Evolutionary conservation across 2,329 filamentous ascomycete genomes (phyloP).

Genomic region (Fusarium buharicum): DNA sequence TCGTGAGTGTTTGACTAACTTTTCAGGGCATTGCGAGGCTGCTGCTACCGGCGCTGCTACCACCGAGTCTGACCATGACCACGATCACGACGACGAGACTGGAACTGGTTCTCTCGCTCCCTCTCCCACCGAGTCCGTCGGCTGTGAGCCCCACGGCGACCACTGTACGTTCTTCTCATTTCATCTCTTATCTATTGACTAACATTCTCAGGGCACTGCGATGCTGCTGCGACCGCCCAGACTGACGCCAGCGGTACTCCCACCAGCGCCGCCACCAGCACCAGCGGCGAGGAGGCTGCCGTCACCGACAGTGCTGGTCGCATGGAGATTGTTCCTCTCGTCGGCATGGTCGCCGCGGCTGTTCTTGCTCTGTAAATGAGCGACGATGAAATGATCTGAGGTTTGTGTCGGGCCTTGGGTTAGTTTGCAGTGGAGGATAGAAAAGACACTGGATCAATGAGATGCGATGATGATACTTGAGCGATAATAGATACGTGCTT

Average conservation of each 20-base stretch:
- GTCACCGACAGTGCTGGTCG: constrained; percentile 32
- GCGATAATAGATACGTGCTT: constrained; percentile 8
- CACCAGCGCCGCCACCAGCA: not conserved
- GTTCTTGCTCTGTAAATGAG: constrained; percentile 35
- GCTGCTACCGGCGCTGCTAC: constrained; percentile 32
- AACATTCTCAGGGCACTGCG: constrained; percentile 37
- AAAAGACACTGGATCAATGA: constrained; percentile 21
- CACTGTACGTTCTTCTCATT: constrained; percentile 29
- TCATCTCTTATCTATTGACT: not conserved
- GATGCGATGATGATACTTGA: constrained; percentile 15
- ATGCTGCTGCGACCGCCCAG: constrained; percentile 27
- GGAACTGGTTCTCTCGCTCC: constrained; percentile 12
- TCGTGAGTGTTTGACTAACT: not conserved
- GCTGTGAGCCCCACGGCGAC: constrained; percentile 41
- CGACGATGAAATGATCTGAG: not conserved
- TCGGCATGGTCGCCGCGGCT: constrained; percentile 40
- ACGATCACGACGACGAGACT: constrained; percentile 21
- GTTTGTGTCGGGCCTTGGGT: constrained; percentile 25
- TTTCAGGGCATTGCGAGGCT: constrained; percentile 41
- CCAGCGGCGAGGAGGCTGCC: constrained; percentile 8
- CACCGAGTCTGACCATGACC: constrained; percentile 23
- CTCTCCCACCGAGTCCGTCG: constrained; percentile 41
- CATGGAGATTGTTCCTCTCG: constrained; percentile 35
- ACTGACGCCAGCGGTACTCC: constrained; percentile 10
- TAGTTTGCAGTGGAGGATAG: constrained; percentile 31